Evolutionary conservation across 163 green algal genomes (phyloP).

Genomic region (Scenedesmus sp.): DNA sequence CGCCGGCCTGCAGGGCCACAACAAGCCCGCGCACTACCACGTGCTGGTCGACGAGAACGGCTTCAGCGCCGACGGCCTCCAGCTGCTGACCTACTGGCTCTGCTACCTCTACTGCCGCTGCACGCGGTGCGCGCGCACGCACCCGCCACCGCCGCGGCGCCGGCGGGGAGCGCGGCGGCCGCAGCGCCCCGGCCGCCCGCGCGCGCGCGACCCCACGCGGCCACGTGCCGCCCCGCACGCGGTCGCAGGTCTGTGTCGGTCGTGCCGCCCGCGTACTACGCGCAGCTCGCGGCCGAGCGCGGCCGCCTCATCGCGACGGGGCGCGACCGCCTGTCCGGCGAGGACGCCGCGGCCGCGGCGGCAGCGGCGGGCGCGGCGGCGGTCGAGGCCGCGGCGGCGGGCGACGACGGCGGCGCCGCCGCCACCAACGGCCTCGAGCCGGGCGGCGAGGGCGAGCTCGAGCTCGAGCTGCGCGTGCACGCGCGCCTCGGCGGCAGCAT

Average conservation of each 20-base stretch:
- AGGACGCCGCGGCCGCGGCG: neutral
- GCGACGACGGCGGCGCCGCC: neutral
- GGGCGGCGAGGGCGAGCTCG: neutral
- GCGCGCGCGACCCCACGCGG: neutral
- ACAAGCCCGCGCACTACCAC: slow-evolving; percentile 79
- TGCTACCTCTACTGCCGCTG: slow-evolving; percentile 87
- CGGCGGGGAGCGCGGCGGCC: too few species aligned
- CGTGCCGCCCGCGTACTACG: slow-evolving; percentile 77
- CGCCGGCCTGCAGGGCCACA: slow-evolving; percentile 81
- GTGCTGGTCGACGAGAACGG: slow-evolving; percentile 88
- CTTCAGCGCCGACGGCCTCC: slow-evolving; percentile 80
- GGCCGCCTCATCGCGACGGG: slow-evolving; percentile 53
- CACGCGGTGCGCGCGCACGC: slow-evolving; percentile 51
- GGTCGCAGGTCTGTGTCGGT: slow-evolving; percentile 34
- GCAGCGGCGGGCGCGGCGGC: neutral
- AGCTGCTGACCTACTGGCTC: slow-evolving; percentile 88
- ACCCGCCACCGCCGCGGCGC: too few species aligned
- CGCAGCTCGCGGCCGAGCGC: slow-evolving; percentile 83
- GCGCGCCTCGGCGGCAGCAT: slow-evolving; percentile 35
- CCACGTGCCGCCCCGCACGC: neutral
- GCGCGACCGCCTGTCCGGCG: neutral
- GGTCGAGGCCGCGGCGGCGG: neutral
- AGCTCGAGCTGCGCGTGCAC: slow-evolving; percentile 28
- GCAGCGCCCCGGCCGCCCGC: too few species aligned
- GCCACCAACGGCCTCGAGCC: neutral